A percentile compares a stretch with the other conserved stretches of the same genome.
Evolutionary conservation across 108 stramenopile species (phyloP).

Genomic region (Conticribra guillardii): DNA sequence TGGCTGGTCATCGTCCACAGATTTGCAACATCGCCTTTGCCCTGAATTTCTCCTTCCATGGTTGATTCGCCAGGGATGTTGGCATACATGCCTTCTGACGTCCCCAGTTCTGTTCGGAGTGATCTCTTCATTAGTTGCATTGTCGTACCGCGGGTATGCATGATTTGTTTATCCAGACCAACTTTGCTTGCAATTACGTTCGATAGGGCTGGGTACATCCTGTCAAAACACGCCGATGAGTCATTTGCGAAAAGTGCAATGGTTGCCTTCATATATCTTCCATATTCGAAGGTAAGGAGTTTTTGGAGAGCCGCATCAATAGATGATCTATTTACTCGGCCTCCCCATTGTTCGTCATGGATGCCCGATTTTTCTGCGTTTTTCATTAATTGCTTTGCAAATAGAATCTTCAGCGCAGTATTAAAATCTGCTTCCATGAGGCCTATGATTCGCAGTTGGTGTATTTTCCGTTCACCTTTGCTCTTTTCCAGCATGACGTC

Average conservation of each 20-base stretch:
- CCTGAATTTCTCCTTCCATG: constrained; percentile 8
- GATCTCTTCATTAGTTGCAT: neutral
- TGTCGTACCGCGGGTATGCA: neutral
- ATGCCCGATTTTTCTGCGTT: constrained; percentile 9
- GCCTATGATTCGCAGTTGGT: no score
- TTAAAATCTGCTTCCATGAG: no score
- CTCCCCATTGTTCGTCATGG: no score
- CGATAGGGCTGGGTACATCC: constrained; percentile 9
- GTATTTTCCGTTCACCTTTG: constrained; percentile 16
- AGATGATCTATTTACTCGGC: neutral
- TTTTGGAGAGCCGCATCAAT: constrained; percentile 27
- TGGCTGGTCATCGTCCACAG: no score
- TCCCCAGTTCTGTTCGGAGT: constrained; percentile 8
- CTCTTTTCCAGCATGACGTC: constrained; percentile 37
- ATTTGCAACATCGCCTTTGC: constrained; percentile 24
- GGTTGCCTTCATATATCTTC: neutral
- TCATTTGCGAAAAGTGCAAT: constrained; percentile 9
- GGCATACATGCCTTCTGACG: neutral
- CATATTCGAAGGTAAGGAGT: constrained; percentile 20
- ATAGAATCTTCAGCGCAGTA: no score
- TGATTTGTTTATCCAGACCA: neutral
- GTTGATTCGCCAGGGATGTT: neutral
- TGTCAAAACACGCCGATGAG: constrained; percentile 18
- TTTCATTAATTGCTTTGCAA: neutral
- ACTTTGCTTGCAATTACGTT: neutral